phyloP scores from a whole-genome alignment of 345 rosid species.

The Gossypium bickii region DNA sequence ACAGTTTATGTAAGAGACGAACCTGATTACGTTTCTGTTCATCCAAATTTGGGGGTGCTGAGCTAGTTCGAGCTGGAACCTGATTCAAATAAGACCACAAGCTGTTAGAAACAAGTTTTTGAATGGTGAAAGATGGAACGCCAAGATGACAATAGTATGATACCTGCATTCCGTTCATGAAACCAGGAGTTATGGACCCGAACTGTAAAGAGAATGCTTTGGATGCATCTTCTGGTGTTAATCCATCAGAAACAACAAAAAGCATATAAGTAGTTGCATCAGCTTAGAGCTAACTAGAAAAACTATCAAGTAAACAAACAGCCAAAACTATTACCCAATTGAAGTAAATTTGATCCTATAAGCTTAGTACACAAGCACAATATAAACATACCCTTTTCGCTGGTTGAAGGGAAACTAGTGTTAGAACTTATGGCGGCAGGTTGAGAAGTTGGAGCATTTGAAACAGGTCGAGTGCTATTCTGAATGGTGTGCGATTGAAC shows the following conservation, averaged over 20 bases:
- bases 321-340: background rate
- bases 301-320: background rate
- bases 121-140: background rate
- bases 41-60: slow-evolving; percentile 97
- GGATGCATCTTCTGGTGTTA: slow-evolving; percentile 54
- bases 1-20: background rate
- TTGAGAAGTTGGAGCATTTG: slow-evolving; percentile 82
- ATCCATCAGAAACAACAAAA: slow-evolving; percentile 5
- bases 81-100: slow-evolving; percentile 27
- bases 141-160: background rate
- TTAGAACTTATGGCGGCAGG: slow-evolving; percentile 56
- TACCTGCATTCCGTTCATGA: slow-evolving; percentile 81
- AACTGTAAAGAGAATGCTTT: slow-evolving; percentile 69
- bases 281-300: background rate
- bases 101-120: background rate
- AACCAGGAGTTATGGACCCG: slow-evolving; percentile 76
- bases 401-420: slow-evolving; percentile 24
- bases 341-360: background rate
- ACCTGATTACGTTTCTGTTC: slow-evolving; percentile 97
- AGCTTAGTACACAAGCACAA: background rate
- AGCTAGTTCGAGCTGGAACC: slow-evolving; percentile 95
- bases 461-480: slow-evolving; percentile 29
- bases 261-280: background rate
- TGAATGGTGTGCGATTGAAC: background rate
- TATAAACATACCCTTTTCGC: slow-evolving; percentile 47